These are phyloP conservation scores for Kuraishia ogatae DNA, from an alignment of 805 yeast species.

Conservation along the genomic window DNA sequence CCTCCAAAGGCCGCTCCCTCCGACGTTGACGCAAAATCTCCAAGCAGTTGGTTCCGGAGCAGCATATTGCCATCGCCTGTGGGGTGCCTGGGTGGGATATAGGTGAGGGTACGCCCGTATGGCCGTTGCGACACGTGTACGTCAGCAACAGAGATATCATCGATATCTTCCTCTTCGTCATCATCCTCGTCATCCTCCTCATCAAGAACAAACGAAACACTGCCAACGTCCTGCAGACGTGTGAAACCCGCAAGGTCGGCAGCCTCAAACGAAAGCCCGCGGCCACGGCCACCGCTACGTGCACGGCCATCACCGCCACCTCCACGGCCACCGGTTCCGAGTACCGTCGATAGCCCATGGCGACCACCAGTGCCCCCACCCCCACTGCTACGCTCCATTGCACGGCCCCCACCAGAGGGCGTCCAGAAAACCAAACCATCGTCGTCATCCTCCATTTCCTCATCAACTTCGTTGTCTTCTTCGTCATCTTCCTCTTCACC, in stretches of 20 bases:
- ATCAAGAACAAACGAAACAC: constrained; percentile 8
- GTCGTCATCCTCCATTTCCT: constrained; percentile 17
- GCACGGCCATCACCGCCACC: neutral
- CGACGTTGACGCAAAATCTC: neutral
- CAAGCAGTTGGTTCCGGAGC: neutral
- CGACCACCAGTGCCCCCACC: neutral
- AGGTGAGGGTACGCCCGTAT: neutral
- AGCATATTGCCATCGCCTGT: neutral
- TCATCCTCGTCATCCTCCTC: constrained; percentile 15
- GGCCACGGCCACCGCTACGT: neutral
- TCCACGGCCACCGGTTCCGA: neutral
- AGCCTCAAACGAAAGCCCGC: neutral
- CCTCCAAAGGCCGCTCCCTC: neutral
- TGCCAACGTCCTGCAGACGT: neutral
- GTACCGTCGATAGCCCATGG: neutral
- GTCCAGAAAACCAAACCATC: constrained; percentile 18
- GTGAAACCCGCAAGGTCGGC: neutral
- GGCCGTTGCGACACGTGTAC: neutral
- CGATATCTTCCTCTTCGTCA: constrained; percentile 17
- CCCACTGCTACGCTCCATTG: neutral
- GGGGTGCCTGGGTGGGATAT: neutral
- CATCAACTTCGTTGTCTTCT: constrained; percentile 24
- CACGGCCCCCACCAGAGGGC: constrained; percentile 14
- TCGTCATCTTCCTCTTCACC: constrained; percentile 22
- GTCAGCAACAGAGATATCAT: constrained; percentile 6